Evolutionary conservation across 768 basidiomycete genomes (phyloP), one percentile per base, ranked within the genome.

Genomic region (Clitopilus hobsonii): DNA sequence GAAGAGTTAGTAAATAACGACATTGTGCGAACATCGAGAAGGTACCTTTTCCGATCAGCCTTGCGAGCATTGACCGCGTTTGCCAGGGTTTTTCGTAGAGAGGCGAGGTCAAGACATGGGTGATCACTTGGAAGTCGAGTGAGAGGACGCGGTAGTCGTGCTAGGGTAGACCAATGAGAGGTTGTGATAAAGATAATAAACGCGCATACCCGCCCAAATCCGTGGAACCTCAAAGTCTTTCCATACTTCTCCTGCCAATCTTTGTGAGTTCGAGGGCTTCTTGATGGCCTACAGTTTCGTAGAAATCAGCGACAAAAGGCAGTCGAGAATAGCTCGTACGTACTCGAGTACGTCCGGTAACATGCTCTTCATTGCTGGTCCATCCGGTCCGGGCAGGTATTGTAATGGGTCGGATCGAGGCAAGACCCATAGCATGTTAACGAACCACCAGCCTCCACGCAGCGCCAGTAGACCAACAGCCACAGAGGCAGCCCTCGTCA

Each of bases 11-110:
- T 20, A 3, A 6, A 7, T 20, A 13, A 32, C 25, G n/a, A 16
- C 7, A 3, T 7, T 32, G 18, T 1, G 30, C 28, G 49, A 53
- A 8, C 10, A 38, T 24, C 36, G 18, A 30, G 2, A 51, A 27
- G 13, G 23, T 51, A 80, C 81, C 81, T 64, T 70, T 70, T 6
- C 82, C 82, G 59, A 83, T 71, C 5, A 82, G 67, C 27, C 73
- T 69, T 20, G 73, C 66, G n/a, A 84, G 63, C 30, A 81, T 68
- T 28, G 67, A 54, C 14, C 80, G 73, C 2, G 82, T 83, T 60
- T 80, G 79, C 80, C 79, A 81, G 6, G 82, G 82, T 61, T 81
- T 84, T 60, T 82, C 75, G 55, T 78, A 84, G 5, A 65, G 59
- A 0, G 79, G 59, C 1, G 78, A 78, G 58, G 67, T 77, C 23